Evolutionary conservation across 2,329 filamentous ascomycete genomes (phyloP), one percentile per base, ranked within the genome.

Genomic region (Beauveria asiatica): DNA sequence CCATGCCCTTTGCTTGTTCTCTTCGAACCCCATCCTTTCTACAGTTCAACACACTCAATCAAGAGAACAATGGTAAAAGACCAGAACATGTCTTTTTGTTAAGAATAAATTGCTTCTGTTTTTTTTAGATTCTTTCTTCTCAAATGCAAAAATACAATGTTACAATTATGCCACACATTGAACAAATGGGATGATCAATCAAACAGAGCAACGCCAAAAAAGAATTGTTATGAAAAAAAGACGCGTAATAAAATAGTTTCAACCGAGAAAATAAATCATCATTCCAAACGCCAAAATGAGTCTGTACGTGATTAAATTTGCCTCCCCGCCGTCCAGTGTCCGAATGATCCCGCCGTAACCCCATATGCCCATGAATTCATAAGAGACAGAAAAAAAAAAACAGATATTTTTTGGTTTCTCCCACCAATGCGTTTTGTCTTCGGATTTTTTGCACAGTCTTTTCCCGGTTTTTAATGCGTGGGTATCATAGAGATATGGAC

Each of bases 271-370:
- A 46, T 5, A 21, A 30, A 41, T 52, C 44, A 54, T 50, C 57
- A 53, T 54, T 48, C 57, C 57, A 60, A 60, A 60, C 57, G 57
- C 57, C 57, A 60, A 60, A 49, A 54, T 54, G 57, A 54, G 57
- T 60, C 50, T 60, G 57, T 54, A 54, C 23, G 42, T 60, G 49
- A 54, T 54, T 54, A 54, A 59, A 13, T 44, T 41, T 53, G 46
- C 48, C 39, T 49, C 30, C 49, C 19, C 19, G 27, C 55, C 27
- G n/a, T 23, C 54, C 54, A 23, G 10, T 21, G 17, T 21, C 44
- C 30, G 30, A 57, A 39, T 57, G 44, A 39, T 37, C 23, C 45
- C 45, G 21, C 45, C 45, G 33, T 6, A 56, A 11, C 11, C 16
- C 41, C 37, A 33, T 37, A 41, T 37, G 19, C 17, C 49, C 59